These are phyloP conservation scores for Candida sp. DNA, from an alignment of 1,139 yeast species.

Conservation along the genomic window DNA sequence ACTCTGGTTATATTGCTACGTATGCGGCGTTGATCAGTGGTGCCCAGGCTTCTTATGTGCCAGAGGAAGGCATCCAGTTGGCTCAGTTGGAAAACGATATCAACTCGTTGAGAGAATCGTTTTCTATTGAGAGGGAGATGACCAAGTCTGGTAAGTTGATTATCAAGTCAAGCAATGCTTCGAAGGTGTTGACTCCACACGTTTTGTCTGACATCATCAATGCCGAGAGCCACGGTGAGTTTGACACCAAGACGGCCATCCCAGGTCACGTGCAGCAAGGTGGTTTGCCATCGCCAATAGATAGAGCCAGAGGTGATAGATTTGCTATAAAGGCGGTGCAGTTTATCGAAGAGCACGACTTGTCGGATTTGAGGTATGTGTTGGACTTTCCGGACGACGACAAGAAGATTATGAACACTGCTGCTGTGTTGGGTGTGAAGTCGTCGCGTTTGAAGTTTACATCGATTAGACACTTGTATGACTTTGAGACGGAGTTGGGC, in stretches of 20 bases:
- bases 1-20: constrained; percentile 79
- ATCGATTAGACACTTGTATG: constrained; percentile 76
- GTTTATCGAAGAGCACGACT: constrained; percentile 65
- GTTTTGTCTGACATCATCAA: constrained; percentile 82
- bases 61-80: constrained; percentile 68
- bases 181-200: constrained; percentile 80
- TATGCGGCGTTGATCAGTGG: constrained; percentile 73
- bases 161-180: constrained; percentile 85
- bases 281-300: constrained; percentile 94
- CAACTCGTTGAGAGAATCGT: constrained; percentile 56
- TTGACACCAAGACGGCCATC: constrained; percentile 93
- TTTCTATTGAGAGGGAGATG: constrained; percentile 62
- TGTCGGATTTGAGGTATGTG: constrained; percentile 28
- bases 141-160: constrained; percentile 81
- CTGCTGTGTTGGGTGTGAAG: constrained; percentile 86
- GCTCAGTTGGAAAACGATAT: constrained; percentile 66
- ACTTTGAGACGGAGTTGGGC: constrained; percentile 79
- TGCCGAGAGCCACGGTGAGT: constrained; percentile 74
- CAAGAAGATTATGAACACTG: constrained; percentile 54
- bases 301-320: constrained; percentile 90
- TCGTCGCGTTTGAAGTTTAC: constrained; percentile 79
- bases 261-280: constrained; percentile 99
- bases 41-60: constrained; percentile 77
- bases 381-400: constrained; percentile 39
- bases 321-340: constrained; percentile 88